Percentiles rank a stretch among this genome's conserved stretches.
Conservation (phyloP, 1,284 basidiomycete genomes). For the Cryptococcus sp. region DNA sequence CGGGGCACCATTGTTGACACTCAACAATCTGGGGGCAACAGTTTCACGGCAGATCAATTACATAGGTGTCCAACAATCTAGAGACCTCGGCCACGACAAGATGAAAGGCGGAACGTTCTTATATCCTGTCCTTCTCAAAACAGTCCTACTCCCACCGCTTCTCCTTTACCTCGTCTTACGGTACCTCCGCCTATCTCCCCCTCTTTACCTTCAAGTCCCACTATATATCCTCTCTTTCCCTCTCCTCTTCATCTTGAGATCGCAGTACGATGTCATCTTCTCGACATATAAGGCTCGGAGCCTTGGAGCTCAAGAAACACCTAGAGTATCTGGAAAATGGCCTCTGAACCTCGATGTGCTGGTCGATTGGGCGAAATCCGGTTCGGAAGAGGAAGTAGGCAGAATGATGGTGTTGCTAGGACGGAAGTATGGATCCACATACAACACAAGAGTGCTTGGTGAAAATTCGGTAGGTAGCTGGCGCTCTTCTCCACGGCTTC, state of each 20-base stretch:
- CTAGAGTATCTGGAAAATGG: slow-evolving; percentile 24
- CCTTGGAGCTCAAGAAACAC: slow-evolving; percentile 19
- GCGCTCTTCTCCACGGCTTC: not conserved
- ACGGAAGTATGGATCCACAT: slow-evolving; percentile 26
- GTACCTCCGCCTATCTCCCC: not conserved
- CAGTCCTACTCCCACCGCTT: slow-evolving; percentile 16
- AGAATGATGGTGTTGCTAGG: slow-evolving; percentile 30
- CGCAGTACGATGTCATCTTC: not conserved
- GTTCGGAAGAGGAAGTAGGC: slow-evolving; percentile 33
- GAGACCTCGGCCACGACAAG: not conserved
- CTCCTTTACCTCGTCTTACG: not conserved
- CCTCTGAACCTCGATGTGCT: slow-evolving; percentile 36
- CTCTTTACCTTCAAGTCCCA: not conserved
- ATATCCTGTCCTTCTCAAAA: slow-evolving; percentile 19
- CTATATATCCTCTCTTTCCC: slow-evolving; percentile 13
- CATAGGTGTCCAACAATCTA: too few relatives aligned
- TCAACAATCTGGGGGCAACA: too few relatives aligned
- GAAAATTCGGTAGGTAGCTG: slow-evolving; percentile 31
- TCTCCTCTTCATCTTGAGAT: slow-evolving; percentile 6
- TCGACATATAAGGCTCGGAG: slow-evolving; percentile 7
- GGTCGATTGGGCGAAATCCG: slow-evolving; percentile 28
- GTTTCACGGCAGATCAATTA: too few relatives aligned
- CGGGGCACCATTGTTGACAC: too few relatives aligned
- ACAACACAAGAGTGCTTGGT: slow-evolving; percentile 37
- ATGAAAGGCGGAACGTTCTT: slow-evolving; percentile 21